Evolutionary conservation across 2,329 filamentous ascomycete genomes (phyloP), one percentile per base, ranked within the genome.

Genomic region (Calonectria hongkongensis): DNA sequence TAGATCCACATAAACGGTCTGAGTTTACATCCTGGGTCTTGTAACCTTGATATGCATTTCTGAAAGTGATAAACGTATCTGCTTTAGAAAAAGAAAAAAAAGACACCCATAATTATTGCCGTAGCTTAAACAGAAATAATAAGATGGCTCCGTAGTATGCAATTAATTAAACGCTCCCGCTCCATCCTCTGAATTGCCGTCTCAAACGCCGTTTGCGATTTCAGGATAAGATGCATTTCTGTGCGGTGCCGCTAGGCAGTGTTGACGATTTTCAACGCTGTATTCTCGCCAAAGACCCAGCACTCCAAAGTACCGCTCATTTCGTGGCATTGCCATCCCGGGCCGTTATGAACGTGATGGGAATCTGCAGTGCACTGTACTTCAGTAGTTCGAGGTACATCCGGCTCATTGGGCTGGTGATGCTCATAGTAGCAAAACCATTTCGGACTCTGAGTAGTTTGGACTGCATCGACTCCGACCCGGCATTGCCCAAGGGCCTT

Each of bases 271-370:
- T 68, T 54, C 25, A 69, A 3, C n/a, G 58, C 48, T 28, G 36
- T 66, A 15, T 56, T 66, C 25, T 56, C 48, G 8, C 64, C 64
- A 56, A 56, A 54, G 7, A 51, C 39, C 64, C 64, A 66, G 18
- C 50, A 56, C 15, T 66, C 64, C 18, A 66, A 16, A 12, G 16
- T 66, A 18, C 64, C 64, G 16, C 21, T 66, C 64, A 66, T 66
- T 36, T 66, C 48, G 27, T 56, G 50, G 8, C 48, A 66, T 45
- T 45, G 36, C 64, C 64, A 66, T 15, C 50, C 64, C 12, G 48
- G 36, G 3, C 18, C 15, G 10, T 28, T n/a, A 43, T 66, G 64
- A 6, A 10, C 9, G 8, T 66, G 50, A 9, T 45, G 25, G 3
- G 30, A 28, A 18, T 56, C 48, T 33, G 64, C 16, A 18, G 64